Conservation (phyloP, 345 rosid genomes). For the Erodium maritimum region DNA sequence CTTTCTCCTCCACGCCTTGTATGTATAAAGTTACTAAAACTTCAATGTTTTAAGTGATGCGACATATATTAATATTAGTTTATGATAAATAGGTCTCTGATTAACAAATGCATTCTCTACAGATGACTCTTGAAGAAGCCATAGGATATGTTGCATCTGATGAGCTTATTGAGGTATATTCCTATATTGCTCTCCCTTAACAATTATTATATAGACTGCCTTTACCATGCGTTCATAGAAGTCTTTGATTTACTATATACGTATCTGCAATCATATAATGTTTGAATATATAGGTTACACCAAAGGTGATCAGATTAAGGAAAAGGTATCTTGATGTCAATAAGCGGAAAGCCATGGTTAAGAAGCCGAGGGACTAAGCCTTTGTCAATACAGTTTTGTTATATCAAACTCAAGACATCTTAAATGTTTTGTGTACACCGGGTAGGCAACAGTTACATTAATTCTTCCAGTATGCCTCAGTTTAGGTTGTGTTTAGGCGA, state of each 20-base stretch:
- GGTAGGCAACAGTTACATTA: conserved; percentile 6
- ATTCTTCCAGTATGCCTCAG: conserved; percentile 1
- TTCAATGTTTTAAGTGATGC: not conserved
- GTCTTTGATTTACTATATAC: not conserved
- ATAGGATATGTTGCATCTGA: conserved; percentile 96
- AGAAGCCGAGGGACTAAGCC: conserved; percentile 57
- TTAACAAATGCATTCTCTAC: conserved; percentile 13
- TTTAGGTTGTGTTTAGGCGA: not conserved
- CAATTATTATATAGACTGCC: not conserved
- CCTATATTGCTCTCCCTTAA: not conserved
- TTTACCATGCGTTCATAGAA: too few species aligned
- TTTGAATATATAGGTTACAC: conserved; percentile 52
- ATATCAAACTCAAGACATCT: too few species aligned
- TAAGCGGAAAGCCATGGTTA: conserved; percentile 82
- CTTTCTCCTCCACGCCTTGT: conserved; percentile 87
- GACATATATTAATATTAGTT: not conserved
- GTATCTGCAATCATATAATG: not conserved
- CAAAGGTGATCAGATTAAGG: conserved; percentile 74
- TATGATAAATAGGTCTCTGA: not conserved
- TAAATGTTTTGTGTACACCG: not conserved
- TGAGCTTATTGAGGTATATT: conserved; percentile 85
- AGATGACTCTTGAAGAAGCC: conserved; percentile 98
- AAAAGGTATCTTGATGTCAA: conserved; percentile 80
- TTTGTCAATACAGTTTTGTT: not conserved
- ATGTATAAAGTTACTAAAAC: conserved; percentile 14